Conservation (phyloP, 352 stramenopile species). For the Thalassiosira exigua region DNA sequence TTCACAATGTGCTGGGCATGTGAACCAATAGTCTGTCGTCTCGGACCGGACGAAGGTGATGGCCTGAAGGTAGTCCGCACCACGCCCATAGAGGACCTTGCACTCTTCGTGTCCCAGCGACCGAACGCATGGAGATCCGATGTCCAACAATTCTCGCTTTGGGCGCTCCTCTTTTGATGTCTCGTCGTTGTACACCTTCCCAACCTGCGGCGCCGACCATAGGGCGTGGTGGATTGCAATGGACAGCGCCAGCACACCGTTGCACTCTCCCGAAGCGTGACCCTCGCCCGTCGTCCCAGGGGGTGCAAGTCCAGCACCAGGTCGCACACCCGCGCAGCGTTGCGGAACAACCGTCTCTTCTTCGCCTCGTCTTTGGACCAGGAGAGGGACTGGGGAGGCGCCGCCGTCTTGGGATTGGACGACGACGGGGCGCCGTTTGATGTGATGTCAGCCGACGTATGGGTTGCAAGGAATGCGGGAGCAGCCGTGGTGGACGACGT, state of each 20-base stretch:
- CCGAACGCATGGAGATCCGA: constrained; percentile 4
- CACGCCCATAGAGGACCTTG: constrained; percentile 66
- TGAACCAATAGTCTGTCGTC: constrained; percentile 28
- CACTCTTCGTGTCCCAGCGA: constrained; percentile 31
- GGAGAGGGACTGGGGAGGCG: constrained; percentile 11
- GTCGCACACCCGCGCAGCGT: not conserved
- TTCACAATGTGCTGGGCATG: constrained; percentile 27
- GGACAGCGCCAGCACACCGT: constrained; percentile 45
- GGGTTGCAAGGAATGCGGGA: no score
- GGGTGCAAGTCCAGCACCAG: not conserved
- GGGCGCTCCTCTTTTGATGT: not conserved
- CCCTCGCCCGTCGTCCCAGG: not conserved
- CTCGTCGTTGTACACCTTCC: not conserved
- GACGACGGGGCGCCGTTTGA: no score
- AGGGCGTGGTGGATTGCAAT: constrained; percentile 17
- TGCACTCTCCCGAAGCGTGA: constrained; percentile 46
- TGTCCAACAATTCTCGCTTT: constrained; percentile 21
- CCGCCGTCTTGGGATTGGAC: no score
- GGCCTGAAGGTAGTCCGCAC: constrained; percentile 56
- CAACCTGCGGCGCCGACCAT: no score
- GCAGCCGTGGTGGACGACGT: no score
- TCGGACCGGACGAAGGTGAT: constrained; percentile 60
- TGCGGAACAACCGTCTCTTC: constrained; percentile 11
- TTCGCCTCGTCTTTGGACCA: not conserved
- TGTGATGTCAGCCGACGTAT: no score